phyloP scores from a whole-genome alignment of 208 protist species.

The Lotmaria passim region DNA sequence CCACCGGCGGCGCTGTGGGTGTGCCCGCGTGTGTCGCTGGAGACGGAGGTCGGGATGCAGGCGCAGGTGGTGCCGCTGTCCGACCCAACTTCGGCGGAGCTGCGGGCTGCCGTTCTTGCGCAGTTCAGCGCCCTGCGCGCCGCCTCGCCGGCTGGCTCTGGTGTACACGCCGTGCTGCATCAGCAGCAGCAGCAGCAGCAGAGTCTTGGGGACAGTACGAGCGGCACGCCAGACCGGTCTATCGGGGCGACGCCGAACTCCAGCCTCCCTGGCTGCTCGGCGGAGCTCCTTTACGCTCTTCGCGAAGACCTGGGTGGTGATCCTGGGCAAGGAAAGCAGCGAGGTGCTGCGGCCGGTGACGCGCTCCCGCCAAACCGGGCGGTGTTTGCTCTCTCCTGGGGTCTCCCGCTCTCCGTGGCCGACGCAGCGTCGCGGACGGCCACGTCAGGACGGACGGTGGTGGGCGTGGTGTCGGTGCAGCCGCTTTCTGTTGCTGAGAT shows the following conservation, averaged over 20 bases:
- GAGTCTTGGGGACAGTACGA: neutral
- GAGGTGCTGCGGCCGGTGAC: neutral
- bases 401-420: neutral
- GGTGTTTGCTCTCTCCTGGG: constrained; percentile 41
- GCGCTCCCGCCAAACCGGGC: constrained; percentile 16
- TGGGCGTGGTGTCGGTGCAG: constrained; percentile 70
- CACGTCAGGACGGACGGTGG: constrained; percentile 24
- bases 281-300: constrained; percentile 32
- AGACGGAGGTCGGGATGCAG: constrained; percentile 25
- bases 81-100: constrained; percentile 8
- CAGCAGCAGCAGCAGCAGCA: constrained; percentile 27
- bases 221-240: neutral
- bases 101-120: constrained; percentile 22
- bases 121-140: constrained; percentile 8
- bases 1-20: constrained; percentile 85
- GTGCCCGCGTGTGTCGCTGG: constrained; percentile 49
- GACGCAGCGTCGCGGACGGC: neutral
- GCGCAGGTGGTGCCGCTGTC: constrained; percentile 21
- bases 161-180: constrained; percentile 28
- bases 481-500: constrained; percentile 60
- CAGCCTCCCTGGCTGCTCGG: constrained; percentile 24
- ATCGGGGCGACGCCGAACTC: constrained; percentile 5
- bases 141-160: constrained; percentile 17
- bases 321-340: neutral
- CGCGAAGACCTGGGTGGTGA: constrained; percentile 27